phyloP scores from a whole-genome alignment of 2,329 filamentous ascomycete genomes.

The Pseudocercospora eumusae region DNA sequence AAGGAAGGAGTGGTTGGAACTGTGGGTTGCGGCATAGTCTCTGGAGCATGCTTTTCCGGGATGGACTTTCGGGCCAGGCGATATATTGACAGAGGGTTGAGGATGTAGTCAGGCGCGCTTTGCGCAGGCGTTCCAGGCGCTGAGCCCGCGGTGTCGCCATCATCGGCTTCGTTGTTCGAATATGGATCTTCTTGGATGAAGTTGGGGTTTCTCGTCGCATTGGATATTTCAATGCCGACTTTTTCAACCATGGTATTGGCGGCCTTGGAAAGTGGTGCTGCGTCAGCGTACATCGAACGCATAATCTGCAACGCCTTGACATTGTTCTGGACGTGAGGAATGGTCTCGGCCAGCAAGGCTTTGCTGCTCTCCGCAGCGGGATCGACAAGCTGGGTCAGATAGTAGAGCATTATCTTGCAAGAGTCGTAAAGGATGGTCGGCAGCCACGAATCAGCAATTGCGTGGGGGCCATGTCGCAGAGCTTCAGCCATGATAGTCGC shows the following conservation, averaged over 20 bases:
- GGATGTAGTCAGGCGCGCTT: slow-evolving; percentile 31
- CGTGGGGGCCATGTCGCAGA: slow-evolving; percentile 30
- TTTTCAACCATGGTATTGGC: slow-evolving; percentile 32
- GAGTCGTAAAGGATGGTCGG: slow-evolving; percentile 32
- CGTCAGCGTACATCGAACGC: slow-evolving; percentile 31
- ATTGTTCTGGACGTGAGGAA: slow-evolving; percentile 30
- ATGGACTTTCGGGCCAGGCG: slow-evolving; percentile 30
- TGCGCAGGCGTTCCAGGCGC: slow-evolving; percentile 29
- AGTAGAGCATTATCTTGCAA: slow-evolving; percentile 33
- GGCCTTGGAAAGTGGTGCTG: slow-evolving; percentile 27
- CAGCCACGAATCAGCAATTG: slow-evolving; percentile 31
- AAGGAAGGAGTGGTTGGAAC: not conserved
- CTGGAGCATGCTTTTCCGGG: slow-evolving; percentile 32
- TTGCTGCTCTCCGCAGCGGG: slow-evolving; percentile 26
- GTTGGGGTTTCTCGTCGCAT: slow-evolving; percentile 21
- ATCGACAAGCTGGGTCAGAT: slow-evolving; percentile 31
- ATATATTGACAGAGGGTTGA: slow-evolving; percentile 32
- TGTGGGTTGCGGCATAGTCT: slow-evolving; percentile 21
- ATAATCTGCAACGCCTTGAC: slow-evolving; percentile 32
- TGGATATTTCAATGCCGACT: slow-evolving; percentile 26
- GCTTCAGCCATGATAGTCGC: slow-evolving; percentile 32
- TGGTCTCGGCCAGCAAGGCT: slow-evolving; percentile 27
- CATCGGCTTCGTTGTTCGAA: slow-evolving; percentile 26
- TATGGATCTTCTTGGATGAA: slow-evolving; percentile 33
- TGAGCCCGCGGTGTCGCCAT: slow-evolving; percentile 18